Evolutionary conservation across 2,329 filamentous ascomycete species (phyloP), one percentile per base, ranked within the genome.

Genomic region (Tolypocladium tundrense): DNA sequence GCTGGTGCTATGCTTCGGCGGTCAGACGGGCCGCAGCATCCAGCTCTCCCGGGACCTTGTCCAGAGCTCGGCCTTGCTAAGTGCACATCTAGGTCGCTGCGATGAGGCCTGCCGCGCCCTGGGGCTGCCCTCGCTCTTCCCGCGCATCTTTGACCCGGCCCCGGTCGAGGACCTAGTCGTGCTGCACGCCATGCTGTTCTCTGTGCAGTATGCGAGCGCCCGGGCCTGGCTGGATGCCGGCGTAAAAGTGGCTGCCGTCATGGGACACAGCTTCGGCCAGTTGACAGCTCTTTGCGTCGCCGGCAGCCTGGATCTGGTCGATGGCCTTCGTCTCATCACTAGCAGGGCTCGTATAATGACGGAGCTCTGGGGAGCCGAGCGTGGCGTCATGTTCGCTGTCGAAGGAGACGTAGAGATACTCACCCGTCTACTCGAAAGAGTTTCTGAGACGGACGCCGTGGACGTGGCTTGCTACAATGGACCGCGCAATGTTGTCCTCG

Each of bases 251-350:
- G 53, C 42, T 19, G 41, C 45, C 11, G 37, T 63, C 6, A 37
- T 61, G 10, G 74, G 74, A 0, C 74, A 77, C 58, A 73, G 70
- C 56, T 72, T 76, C 52, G 73, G 73, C 6, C 63, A 76, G 58
- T 55, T 75, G 1, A 71, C 72, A 0, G 73, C 71, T 1, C 58
- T 74, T 3, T 65, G 62, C 21, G 62, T 75, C 1, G 66, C 72
- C 4, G 71, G 71, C 0, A 59, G 59, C 0, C 58, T 75, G 4
- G 61, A 61, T 1, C 59, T 75, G 0, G 11, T 58, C 5, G 71
- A 75, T 51, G 62, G 61, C 1, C 31, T 76, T 16, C 68, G 59
- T 19, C 33, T 72, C 4, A 60, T 73, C 9, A 60, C 62, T 2
- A 63, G 55, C 1, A 62, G 74, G 16, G 73, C 74, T 2, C 52